phyloP scores from a whole-genome alignment of 345 rosid species.

The Camelina laxa region DNA sequence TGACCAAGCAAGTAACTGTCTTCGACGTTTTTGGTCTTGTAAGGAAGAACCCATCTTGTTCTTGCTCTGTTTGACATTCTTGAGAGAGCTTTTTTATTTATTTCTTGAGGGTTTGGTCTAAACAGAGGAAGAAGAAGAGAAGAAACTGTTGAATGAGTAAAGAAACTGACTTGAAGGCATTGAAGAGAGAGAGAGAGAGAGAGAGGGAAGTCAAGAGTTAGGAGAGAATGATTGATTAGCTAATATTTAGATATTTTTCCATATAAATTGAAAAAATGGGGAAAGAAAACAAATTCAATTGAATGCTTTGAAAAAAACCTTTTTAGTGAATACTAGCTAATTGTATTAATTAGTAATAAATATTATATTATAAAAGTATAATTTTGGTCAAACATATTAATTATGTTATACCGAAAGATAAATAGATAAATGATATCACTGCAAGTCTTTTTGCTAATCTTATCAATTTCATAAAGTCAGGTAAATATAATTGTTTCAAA shows the following conservation, averaged over 20 bases:
- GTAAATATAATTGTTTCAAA: background rate
- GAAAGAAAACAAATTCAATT: background rate
- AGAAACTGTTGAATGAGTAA: slow-evolving; percentile 31
- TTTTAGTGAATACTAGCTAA: background rate
- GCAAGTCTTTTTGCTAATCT: background rate
- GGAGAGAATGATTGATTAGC: slow-evolving; percentile 31
- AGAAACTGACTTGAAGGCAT: slow-evolving; percentile 36
- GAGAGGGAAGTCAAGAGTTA: slow-evolving; percentile 25
- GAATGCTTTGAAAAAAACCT: background rate
- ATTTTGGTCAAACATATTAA: background rate
- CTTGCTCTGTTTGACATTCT: slow-evolving; percentile 40
- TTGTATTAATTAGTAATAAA: background rate
- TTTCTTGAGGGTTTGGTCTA: slow-evolving; percentile 2
- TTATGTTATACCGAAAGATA: background rate
- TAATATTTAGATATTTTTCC: background rate
- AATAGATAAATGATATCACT: background rate
- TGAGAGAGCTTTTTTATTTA: background rate
- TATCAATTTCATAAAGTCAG: background rate
- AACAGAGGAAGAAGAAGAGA: slow-evolving; percentile 38
- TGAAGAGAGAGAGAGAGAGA: slow-evolving; percentile 18
- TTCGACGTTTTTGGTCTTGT: slow-evolving; percentile 39
- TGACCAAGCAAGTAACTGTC: slow-evolving; percentile 58
- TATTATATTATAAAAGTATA: background rate
- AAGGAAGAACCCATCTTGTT: slow-evolving; percentile 46
- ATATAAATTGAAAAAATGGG: slow-evolving; percentile 2